Evolutionary conservation across 306 rosid species (phyloP).

Genomic region (Vigna mungo): DNA sequence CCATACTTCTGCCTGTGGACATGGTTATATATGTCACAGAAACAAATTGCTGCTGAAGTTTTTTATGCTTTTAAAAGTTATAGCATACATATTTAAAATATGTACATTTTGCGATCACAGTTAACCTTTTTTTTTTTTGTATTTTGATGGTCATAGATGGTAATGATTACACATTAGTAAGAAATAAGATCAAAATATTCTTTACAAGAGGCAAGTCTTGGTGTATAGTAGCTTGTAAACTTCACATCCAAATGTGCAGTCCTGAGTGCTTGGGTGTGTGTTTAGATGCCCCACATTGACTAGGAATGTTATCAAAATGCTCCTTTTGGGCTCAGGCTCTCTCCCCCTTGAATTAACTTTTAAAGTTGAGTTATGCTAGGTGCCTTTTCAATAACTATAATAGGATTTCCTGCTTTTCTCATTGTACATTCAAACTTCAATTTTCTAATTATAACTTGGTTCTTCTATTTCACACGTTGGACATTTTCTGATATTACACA

Average conservation of each 20-base stretch:
- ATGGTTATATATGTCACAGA: conserved; percentile 21
- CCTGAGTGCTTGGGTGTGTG: background rate
- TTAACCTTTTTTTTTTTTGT: background rate
- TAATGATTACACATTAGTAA: background rate
- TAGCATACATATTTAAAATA: background rate
- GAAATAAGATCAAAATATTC: background rate
- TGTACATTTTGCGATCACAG: background rate
- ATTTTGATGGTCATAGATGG: conserved; percentile 14
- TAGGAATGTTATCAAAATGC: background rate
- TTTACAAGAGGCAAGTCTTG: background rate
- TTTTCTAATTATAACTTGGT: conserved; percentile 27
- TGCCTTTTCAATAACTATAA: background rate
- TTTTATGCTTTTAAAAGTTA: conserved; percentile 21
- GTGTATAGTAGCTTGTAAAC: background rate
- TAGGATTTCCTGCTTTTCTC: conserved; percentile 30
- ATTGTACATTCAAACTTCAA: conserved; percentile 5
- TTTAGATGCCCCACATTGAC: background rate
- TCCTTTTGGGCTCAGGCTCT: background rate
- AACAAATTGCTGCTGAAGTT: conserved; percentile 22
- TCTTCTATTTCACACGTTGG: conserved; percentile 36
- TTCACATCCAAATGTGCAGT: background rate
- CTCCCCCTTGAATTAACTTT: background rate
- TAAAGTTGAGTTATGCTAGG: background rate
- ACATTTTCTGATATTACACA: conserved; percentile 38
- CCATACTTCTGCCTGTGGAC: conserved; percentile 7